These are phyloP conservation scores for Trichocomaceae sp. DNA, from an alignment of 2,329 filamentous ascomycete species.

Conservation along the genomic window DNA sequence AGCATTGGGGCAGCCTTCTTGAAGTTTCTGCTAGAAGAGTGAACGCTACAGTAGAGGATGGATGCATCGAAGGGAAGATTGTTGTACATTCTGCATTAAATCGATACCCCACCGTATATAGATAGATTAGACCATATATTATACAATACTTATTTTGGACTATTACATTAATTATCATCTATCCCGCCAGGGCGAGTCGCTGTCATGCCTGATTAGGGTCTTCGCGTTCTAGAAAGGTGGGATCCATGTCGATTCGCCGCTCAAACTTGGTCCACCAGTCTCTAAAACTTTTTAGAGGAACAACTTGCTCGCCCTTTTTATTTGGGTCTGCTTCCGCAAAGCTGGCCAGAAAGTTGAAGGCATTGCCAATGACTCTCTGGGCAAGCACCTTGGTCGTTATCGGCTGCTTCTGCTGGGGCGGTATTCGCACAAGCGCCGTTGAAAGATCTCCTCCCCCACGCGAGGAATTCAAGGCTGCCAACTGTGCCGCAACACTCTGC, in stretches of 20 bases:
- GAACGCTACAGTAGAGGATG: background rate
- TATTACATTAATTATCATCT: background rate
- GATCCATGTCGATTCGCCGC: constrained; percentile 73
- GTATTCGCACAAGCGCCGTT: constrained; percentile 25
- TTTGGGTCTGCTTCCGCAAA: constrained; percentile 61
- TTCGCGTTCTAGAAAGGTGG: constrained; percentile 75
- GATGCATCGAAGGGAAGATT: background rate
- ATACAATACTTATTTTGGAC: constrained; percentile 4
- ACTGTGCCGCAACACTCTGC: constrained; percentile 61
- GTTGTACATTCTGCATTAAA: background rate
- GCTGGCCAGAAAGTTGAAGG: constrained; percentile 90
- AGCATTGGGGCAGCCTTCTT: constrained; percentile 67
- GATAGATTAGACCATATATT: constrained; percentile 11
- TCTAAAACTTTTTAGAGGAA: constrained; percentile 90
- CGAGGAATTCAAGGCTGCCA: constrained; percentile 50
- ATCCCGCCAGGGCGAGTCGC: background rate
- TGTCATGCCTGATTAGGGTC: constrained; percentile 36
- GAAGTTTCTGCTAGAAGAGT: constrained; percentile 61
- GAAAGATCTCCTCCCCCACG: constrained; percentile 14
- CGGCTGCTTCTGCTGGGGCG: constrained; percentile 30
- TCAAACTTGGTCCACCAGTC: constrained; percentile 99
- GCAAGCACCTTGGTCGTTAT: constrained; percentile 72
- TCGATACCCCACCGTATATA: constrained; percentile 1
- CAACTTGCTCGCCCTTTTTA: constrained; percentile 65
- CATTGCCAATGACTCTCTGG: constrained; percentile 91